phyloP scores from a whole-genome alignment of 2,329 filamentous ascomycete species.

The Alternaria sp. region DNA sequence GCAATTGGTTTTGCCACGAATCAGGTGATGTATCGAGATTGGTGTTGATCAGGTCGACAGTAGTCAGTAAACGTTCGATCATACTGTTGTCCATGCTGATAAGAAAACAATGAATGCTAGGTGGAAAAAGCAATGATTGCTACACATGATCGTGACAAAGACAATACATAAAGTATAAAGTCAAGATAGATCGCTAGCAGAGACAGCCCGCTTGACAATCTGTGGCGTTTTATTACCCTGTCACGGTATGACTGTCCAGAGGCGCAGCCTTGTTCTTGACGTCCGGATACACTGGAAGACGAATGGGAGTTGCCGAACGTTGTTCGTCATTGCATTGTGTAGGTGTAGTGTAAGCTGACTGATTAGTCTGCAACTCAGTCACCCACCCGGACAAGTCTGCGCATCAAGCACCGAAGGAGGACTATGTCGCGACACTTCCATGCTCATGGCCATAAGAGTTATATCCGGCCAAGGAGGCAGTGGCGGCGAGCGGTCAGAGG shows the following conservation, averaged over 20 bases:
- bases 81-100: constrained; percentile 23
- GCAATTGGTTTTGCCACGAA: constrained; percentile 38
- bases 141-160: not conserved
- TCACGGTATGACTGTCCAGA: not conserved
- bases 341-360: not conserved
- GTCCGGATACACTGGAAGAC: not conserved
- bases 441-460: not conserved
- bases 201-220: not conserved
- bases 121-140: not conserved
- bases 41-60: constrained; percentile 39
- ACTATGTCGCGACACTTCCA: not conserved
- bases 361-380: not conserved
- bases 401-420: not conserved
- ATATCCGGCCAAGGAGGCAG: not conserved
- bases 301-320: not conserved
- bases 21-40: constrained; percentile 42
- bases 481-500: not conserved
- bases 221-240: not conserved
- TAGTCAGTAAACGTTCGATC: constrained; percentile 26
- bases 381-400: not conserved
- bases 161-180: not conserved
- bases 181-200: not conserved
- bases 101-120: not conserved
- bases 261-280: not conserved
- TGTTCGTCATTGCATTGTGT: not conserved